Base-by-base conservation (phyloP, 2,329 filamentous ascomycete species). In the Ascochyta fabae region DNA sequence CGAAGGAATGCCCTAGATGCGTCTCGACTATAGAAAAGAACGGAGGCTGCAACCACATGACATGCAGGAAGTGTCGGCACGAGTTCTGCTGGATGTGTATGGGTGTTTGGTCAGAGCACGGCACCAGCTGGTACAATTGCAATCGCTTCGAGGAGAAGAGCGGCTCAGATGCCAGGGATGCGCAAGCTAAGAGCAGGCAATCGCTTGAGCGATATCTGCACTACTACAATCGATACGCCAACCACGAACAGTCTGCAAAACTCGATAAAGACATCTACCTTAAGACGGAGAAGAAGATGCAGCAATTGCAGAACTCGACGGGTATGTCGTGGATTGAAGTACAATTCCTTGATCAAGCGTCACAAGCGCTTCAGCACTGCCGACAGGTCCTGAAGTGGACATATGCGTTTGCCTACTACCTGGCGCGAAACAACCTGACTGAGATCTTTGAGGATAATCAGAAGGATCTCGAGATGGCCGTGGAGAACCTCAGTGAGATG, bases 21-120 rank as follows among this genome's bases (percentile, higher is more conserved):
- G 87, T 91, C 66, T 98, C 94, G 2, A 99, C 95, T 0, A 99
- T 99, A 40, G 95, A 99, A 78, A 99, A 99, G 85, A 99, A 99
- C 64, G 93, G 93, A 48, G 93, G 93, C 3, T 97, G 93, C 80
- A 97, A 97, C 79, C 93, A 97, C 76, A 97, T 97, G 93, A 97
- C 93, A 0, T 97, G 93, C 74, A 84, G 93, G 53, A 97, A 97
- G 76, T 97, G 93, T 80, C 92, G 92, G 70, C 88, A 97, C 71
- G 93, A 97, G 71, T 97, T 99, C 71, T 99, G 95, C 79, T 99
- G 95, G 95, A 98, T 99, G 90, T 99, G 95, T 72, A 99, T 99
- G 95, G 95, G 95, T 0, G 81, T 96, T 0, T 99, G 95, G 95
- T 96, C 92, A 1, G 95, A 99, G 77, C 95, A 99, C 74, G 95